Conservation (phyloP, 1,284 basidiomycete species). For the Cryptococcus sp. region DNA sequence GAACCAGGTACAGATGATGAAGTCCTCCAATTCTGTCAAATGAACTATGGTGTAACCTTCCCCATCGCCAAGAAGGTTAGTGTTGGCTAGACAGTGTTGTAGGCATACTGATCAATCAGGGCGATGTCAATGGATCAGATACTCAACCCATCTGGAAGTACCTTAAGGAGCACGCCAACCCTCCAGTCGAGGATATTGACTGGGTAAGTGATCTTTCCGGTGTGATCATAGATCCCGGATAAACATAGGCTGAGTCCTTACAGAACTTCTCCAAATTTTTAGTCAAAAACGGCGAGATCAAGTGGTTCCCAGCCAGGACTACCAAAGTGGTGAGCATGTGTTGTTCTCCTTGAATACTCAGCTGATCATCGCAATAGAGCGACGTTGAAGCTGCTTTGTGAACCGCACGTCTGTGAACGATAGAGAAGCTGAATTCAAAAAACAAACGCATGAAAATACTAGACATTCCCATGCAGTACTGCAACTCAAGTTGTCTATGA, state of each 20-base stretch:
- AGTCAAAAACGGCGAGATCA: slow-evolving; percentile 50
- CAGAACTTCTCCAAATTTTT: slow-evolving; percentile 52
- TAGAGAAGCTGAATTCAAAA: not conserved
- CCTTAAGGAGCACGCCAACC: slow-evolving; percentile 44
- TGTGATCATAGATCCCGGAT: not conserved
- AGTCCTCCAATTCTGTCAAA: slow-evolving; percentile 55
- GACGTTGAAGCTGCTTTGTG: slow-evolving; percentile 32
- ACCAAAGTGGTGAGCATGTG: slow-evolving; percentile 45
- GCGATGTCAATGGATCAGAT: slow-evolving; percentile 51
- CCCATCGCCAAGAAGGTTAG: slow-evolving; percentile 69
- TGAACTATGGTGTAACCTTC: slow-evolving; percentile 78
- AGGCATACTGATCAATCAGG: slow-evolving; percentile 16
- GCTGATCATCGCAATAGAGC: slow-evolving; percentile 15
- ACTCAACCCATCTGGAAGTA: slow-evolving; percentile 52
- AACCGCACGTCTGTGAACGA: not conserved
- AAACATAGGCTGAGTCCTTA: slow-evolving; percentile 7
- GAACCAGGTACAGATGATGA: slow-evolving; percentile 69
- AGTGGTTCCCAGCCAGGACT: slow-evolving; percentile 49
- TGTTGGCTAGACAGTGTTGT: not conserved
- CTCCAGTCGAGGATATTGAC: slow-evolving; percentile 44
- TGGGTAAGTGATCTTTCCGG: slow-evolving; percentile 29
- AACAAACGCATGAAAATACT: not conserved
- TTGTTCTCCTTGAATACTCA: not conserved
- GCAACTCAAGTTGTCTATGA: too few relatives aligned
- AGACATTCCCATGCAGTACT: too few relatives aligned